Base-by-base conservation (phyloP, 768 basidiomycete genomes). In the Artomyces pyxidatus region DNA sequence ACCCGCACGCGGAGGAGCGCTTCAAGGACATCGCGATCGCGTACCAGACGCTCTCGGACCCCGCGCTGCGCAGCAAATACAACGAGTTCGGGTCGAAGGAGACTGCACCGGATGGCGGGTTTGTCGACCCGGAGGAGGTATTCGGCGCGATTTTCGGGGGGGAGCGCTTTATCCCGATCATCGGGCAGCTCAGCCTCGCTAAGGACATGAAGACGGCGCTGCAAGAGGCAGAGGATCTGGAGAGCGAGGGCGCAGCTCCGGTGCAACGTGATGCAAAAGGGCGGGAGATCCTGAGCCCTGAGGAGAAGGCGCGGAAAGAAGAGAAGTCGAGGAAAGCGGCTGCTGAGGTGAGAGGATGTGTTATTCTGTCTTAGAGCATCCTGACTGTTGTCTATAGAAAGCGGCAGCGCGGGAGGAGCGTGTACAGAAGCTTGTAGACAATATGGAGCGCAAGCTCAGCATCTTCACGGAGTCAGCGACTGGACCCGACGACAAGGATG, bases 1-100 rank as follows among this genome's bases (percentile, higher is more conserved):
- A 93, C 64, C 90, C 88, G 0, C 65, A 73, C 22, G 89, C 92
- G 0, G 89, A 88, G 59, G 89, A 89, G 52, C 77, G 80, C n/a
- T 92, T 92, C 73, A 91, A 91, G 61, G 77, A 85, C 54, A 91
- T 95, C 53, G 88, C 91, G 0, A 87, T 92, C 43, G 91, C 91
- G 3, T 90, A 86, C 61, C 87, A 90, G 61, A 89, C 87, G 0
- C 77, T 93, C 6, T 89, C 87, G 1, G 89, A 93, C 54, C 77
- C 81, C 3, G 67, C 57, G 1, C 75, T 91, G 8, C 80, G 91
- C 12, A 75, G 77, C 55, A 90, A 91, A 61, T 95, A 94, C 69
- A 93, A 95, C 65, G 88, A 90, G 61, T 94, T 92, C 61, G 92
- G 90, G 1, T 72, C 85, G 0, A 88, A 85, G 66, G 88, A 85